These are phyloP conservation scores for Astragalus glycyphyllos DNA, from an alignment of 306 rosid species.

Conservation along the genomic window DNA sequence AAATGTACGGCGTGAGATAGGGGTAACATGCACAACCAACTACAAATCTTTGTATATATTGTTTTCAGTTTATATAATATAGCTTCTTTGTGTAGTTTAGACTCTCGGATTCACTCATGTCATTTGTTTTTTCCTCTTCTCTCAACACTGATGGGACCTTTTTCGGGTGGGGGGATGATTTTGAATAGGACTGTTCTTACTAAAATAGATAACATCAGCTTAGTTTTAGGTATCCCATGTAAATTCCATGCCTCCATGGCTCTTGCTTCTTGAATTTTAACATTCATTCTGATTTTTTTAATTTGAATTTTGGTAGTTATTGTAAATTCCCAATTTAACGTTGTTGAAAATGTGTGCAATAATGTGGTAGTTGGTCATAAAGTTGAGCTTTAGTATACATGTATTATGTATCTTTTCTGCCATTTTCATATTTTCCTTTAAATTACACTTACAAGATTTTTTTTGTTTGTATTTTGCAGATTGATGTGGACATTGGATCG, in stretches of 20 bases:
- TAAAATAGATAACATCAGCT: background rate
- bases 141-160: background rate
- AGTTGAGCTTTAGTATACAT: constrained; percentile 29
- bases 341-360: constrained; percentile 34
- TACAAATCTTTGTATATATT: background rate
- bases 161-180: background rate
- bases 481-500: constrained; percentile 97
- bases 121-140: background rate
- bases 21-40: background rate
- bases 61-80: background rate
- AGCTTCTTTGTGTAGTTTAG: background rate
- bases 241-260: constrained; percentile 6
- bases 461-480: constrained; percentile 60
- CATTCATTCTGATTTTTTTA: constrained; percentile 4
- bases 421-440: constrained; percentile 22
- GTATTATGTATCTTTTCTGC: background rate
- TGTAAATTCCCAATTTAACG: constrained; percentile 32
- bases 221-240: constrained; percentile 11
- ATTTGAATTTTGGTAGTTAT: constrained; percentile 27
- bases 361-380: constrained; percentile 28
- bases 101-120: background rate
- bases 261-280: constrained; percentile 15
- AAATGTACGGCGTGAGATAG: background rate
- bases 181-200: background rate
- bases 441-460: constrained; percentile 23